Conservation (phyloP, 352 stramenopile genomes). For the Phytophthora ohioensis region DNA sequence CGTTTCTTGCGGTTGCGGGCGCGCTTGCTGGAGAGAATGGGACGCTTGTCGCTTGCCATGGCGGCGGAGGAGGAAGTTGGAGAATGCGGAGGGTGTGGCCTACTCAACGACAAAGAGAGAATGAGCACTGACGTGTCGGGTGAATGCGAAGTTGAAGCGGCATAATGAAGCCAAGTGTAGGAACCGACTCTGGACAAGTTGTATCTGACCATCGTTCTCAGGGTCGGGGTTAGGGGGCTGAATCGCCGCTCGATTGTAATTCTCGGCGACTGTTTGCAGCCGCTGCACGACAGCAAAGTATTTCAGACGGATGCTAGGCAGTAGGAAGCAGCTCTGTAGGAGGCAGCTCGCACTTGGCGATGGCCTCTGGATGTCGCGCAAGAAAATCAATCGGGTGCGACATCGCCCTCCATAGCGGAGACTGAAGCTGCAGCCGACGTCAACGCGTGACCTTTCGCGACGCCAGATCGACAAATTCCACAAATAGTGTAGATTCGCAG, state of each 20-base stretch:
- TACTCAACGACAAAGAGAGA: slow-evolving; percentile 27
- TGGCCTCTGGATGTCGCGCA: not conserved
- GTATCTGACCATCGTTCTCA: slow-evolving; percentile 26
- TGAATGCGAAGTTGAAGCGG: slow-evolving; percentile 44
- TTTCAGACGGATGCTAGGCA: not conserved
- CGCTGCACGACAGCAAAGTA: not conserved
- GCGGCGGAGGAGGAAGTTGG: not conserved
- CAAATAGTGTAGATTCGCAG: not conserved
- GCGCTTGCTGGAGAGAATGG: slow-evolving; percentile 72
- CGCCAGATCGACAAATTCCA: too few species aligned
- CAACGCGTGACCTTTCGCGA: too few species aligned
- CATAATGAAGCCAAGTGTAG: slow-evolving; percentile 42
- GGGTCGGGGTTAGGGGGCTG: slow-evolving; percentile 19
- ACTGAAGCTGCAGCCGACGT: not conserved
- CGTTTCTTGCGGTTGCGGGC: slow-evolving; percentile 69
- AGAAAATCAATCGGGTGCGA: slow-evolving; percentile 4
- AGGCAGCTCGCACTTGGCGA: not conserved
- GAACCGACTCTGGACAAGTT: slow-evolving; percentile 30
- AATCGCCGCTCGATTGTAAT: slow-evolving; percentile 20
- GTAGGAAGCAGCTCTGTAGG: not conserved
- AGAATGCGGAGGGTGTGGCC: not conserved
- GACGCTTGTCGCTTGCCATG: slow-evolving; percentile 74
- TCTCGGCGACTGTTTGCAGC: not conserved
- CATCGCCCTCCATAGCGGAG: not conserved
- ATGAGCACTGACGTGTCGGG: slow-evolving; percentile 33